A percentile compares a stretch with the other conserved stretches of the same genome.
These are phyloP conservation scores for Thelonectria blattea DNA, from an alignment of 2,329 filamentous ascomycete genomes.

Conservation along the genomic window DNA sequence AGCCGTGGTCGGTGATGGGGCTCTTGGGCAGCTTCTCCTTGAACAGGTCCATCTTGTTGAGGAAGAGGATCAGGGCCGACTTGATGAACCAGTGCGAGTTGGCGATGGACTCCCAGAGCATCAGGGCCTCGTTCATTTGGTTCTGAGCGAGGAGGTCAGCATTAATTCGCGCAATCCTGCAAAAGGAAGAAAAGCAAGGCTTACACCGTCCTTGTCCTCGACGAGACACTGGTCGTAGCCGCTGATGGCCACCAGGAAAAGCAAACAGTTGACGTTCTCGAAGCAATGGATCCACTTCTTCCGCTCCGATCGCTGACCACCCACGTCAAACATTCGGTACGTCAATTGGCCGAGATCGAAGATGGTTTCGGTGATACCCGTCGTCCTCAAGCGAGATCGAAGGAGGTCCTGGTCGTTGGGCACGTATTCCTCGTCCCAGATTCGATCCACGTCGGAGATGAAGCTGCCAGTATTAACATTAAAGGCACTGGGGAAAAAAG, in stretches of 20 bases:
- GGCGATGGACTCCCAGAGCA: constrained; percentile 85
- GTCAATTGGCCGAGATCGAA: constrained; percentile 92
- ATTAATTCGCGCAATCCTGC: background rate
- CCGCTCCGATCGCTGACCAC: constrained; percentile 88
- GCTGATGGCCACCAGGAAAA: constrained; percentile 94
- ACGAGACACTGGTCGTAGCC: constrained; percentile 96
- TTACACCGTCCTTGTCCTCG: constrained; percentile 93
- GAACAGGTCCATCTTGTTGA: constrained; percentile 90
- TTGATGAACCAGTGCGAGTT: constrained; percentile 88
- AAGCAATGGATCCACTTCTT: constrained; percentile 99
- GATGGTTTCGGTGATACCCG: constrained; percentile 92
- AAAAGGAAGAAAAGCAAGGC: constrained; percentile 41
- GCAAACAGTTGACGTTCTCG: constrained; percentile 88
- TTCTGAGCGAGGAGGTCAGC: constrained; percentile 60
- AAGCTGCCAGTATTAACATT: constrained; percentile 64
- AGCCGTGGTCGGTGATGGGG: constrained; percentile 74
- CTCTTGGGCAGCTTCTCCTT: constrained; percentile 75
- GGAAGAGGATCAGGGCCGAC: constrained; percentile 81
- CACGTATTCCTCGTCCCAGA: constrained; percentile 79
- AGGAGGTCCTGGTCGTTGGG: constrained; percentile 95
- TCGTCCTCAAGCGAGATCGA: constrained; percentile 87
- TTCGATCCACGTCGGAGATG: constrained; percentile 76
- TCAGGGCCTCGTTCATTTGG: constrained; percentile 89
- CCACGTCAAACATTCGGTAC: constrained; percentile 96
- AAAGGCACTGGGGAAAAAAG: background rate